A percentile compares a stretch with the other conserved stretches of the same genome.
phyloP scores from a whole-genome alignment of 108 stramenopile species.

The Nitzschia inconspicua region DNA sequence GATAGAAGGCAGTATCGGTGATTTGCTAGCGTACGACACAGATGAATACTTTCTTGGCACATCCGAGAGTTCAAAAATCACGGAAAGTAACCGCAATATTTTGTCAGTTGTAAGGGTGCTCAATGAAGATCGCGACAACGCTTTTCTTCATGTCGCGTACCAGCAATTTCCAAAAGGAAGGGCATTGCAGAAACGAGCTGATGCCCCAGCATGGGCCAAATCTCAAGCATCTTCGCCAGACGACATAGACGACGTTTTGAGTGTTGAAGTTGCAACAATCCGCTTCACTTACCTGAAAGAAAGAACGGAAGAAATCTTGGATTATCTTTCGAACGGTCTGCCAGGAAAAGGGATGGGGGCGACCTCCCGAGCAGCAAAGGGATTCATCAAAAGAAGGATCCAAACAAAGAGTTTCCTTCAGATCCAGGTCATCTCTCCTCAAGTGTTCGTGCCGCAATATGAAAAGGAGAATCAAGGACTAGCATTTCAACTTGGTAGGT shows the following conservation, averaged over 20 bases:
- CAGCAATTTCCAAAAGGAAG: slow-evolving; percentile 26
- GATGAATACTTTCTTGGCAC: slow-evolving; percentile 15
- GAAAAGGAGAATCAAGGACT: slow-evolving; percentile 18
- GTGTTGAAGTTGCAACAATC: slow-evolving; percentile 33
- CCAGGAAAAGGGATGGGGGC: slow-evolving; percentile 78
- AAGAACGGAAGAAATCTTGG: slow-evolving; percentile 59
- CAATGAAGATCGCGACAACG: neutral
- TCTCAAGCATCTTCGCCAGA: slow-evolving; percentile 15
- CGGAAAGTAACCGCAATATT: slow-evolving; percentile 32
- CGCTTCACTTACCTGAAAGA: slow-evolving; percentile 52
- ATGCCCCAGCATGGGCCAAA: slow-evolving; percentile 26
- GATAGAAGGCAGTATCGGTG: slow-evolving; percentile 32
- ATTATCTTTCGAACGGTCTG: slow-evolving; percentile 71
- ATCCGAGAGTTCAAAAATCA: slow-evolving; percentile 10
- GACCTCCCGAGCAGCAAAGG: slow-evolving; percentile 65
- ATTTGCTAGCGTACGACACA: slow-evolving; percentile 46
- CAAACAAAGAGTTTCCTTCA: slow-evolving; percentile 55
- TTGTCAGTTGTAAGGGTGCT: slow-evolving; percentile 33
- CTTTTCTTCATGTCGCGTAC: slow-evolving; percentile 39
- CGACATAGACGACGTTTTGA: slow-evolving; percentile 60
- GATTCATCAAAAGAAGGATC: slow-evolving; percentile 58
- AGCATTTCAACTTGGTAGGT: slow-evolving; percentile 32
- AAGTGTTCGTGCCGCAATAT: slow-evolving; percentile 46
- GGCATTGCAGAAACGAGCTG: neutral
- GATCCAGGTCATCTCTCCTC: slow-evolving; percentile 42